phyloP scores from a whole-genome alignment of 139 green algal genomes.

The Chlamydomonas incerta region DNA sequence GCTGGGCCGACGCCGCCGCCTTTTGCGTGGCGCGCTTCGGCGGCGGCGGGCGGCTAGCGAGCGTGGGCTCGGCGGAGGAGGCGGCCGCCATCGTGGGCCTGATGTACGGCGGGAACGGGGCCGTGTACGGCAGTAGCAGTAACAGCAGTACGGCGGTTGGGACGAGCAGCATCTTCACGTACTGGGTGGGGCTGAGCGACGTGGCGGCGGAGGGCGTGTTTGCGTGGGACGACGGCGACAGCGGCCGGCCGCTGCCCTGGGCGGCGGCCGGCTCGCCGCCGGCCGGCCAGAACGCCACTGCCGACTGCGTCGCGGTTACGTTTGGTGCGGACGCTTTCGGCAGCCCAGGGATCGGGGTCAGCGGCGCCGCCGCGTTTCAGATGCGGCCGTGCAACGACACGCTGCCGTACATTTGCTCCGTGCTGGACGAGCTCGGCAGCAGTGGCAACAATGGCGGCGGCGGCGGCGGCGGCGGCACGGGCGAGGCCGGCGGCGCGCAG shows the following conservation, averaged over 20 bases:
- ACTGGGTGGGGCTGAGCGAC: slow-evolving; percentile 29
- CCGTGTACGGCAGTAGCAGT: too few relatives aligned
- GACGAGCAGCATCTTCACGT: neutral
- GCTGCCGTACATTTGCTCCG: slow-evolving; percentile 11
- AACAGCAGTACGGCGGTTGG: too few relatives aligned
- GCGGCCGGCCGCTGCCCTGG: slow-evolving; percentile 3
- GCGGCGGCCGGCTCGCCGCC: neutral
- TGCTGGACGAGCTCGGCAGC: neutral
- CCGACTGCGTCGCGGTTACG: slow-evolving; percentile 2
- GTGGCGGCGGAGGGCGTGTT: neutral
- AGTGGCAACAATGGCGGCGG: neutral
- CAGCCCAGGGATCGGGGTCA: neutral
- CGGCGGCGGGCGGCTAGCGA: neutral
- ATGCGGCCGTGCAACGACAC: neutral
- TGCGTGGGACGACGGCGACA: slow-evolving; percentile 1
- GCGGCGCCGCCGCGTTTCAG: neutral
- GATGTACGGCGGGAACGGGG: neutral
- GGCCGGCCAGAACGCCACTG: neutral
- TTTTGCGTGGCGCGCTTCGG: neutral
- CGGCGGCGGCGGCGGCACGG: neutral
- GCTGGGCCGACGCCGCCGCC: neutral
- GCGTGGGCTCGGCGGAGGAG: neutral
- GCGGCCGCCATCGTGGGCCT: neutral
- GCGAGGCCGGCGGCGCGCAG: neutral
- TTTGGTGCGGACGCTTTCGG: neutral